Conservation (phyloP, 495 filamentous ascomycete genomes). For the Filosporella fistucella region DNA sequence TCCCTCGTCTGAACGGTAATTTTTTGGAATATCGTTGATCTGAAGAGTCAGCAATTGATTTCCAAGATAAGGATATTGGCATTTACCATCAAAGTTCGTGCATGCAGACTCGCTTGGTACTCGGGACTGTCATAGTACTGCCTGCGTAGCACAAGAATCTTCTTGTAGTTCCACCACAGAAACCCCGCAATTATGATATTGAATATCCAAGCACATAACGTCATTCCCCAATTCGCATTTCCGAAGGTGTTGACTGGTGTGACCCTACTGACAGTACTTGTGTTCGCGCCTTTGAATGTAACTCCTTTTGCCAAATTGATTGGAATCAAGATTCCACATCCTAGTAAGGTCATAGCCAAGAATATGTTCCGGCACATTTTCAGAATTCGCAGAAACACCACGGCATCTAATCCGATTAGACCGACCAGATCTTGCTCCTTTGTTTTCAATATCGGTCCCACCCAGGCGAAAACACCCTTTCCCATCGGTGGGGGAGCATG, state of each 20-base stretch:
- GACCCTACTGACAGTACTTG: constrained; percentile 45
- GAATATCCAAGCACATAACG: constrained; percentile 74
- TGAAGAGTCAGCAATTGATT: constrained; percentile 25
- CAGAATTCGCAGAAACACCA: constrained; percentile 82
- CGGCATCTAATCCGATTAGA: constrained; percentile 83
- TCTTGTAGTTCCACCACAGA: constrained; percentile 86
- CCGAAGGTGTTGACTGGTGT: constrained; percentile 54
- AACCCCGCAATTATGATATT: constrained; percentile 72
- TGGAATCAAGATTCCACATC: constrained; percentile 77
- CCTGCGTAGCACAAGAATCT: constrained; percentile 63
- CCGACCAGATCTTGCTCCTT: constrained; percentile 72
- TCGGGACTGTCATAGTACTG: constrained; percentile 83
- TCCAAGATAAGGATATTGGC: background rate
- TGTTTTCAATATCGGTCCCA: constrained; percentile 68
- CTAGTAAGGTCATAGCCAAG: constrained; percentile 63
- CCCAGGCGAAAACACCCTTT: constrained; percentile 82
- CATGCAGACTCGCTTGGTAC: constrained; percentile 83
- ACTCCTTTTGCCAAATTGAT: constrained; percentile 60
- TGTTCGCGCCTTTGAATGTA: constrained; percentile 47
- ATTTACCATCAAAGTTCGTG: constrained; percentile 81
- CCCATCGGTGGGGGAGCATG: constrained; percentile 89
- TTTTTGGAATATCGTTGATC: constrained; percentile 80
- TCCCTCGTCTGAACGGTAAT: constrained; percentile 75
- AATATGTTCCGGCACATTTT: constrained; percentile 94
- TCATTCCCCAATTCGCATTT: constrained; percentile 69